phyloP scores from a whole-genome alignment of 441 rosid species.

The Macaranga tanarius region DNA sequence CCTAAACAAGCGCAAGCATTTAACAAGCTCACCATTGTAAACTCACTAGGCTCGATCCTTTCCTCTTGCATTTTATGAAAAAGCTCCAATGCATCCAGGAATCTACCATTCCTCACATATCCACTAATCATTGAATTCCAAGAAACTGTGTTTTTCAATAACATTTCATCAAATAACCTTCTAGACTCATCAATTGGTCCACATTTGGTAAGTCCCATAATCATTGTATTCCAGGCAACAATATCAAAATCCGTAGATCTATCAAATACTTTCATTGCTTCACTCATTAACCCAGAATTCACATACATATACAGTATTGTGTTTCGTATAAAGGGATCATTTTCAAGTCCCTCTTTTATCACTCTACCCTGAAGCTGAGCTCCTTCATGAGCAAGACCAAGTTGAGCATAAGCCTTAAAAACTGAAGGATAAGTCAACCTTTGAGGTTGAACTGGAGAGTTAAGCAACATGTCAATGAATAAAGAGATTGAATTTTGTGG shows the following conservation, averaged over 20 bases:
- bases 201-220: constrained; percentile 55
- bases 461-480: constrained; percentile 54
- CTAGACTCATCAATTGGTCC: constrained; percentile 54
- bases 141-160: constrained; percentile 41
- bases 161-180: constrained; percentile 55
- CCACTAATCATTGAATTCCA: constrained; percentile 83
- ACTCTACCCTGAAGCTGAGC: constrained; percentile 70
- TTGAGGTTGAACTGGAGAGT: constrained; percentile 48
- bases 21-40: constrained; percentile 76
- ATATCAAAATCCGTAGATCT: constrained; percentile 41
- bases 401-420: constrained; percentile 63
- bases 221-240: constrained; percentile 74
- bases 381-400: constrained; percentile 53
- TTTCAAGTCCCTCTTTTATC: constrained; percentile 58
- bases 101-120: constrained; percentile 59
- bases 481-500: constrained; percentile 55
- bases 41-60: constrained; percentile 51
- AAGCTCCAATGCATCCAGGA: constrained; percentile 58
- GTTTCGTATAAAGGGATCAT: constrained; percentile 55
- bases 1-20: constrained; percentile 69
- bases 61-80: constrained; percentile 55
- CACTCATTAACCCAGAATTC: constrained; percentile 52
- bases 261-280: constrained; percentile 47
- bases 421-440: constrained; percentile 79
- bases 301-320: constrained; percentile 62